Evolutionary conservation across 2,329 filamentous ascomycete genomes (phyloP).

Genomic region (Diaporthe longicolla): DNA sequence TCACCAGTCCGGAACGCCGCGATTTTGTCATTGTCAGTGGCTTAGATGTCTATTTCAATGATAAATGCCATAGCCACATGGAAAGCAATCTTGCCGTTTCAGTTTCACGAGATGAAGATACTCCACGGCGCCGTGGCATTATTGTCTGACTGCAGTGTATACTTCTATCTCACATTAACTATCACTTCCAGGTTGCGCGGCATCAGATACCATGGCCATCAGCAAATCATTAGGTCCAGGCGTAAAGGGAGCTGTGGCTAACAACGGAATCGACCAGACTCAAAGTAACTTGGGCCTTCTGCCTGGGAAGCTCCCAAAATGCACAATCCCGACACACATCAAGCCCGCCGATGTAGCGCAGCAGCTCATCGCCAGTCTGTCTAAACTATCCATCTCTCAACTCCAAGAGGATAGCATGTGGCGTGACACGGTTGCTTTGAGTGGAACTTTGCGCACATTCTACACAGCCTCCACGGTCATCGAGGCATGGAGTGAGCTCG

Average conservation of each 20-base stretch:
- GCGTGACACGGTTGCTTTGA: neutral
- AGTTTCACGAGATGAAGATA: neutral
- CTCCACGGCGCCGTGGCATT: neutral
- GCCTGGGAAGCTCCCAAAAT: neutral
- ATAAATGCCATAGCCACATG: neutral
- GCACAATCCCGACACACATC: neutral
- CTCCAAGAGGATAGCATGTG: neutral
- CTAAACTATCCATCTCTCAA: neutral
- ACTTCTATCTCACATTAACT: neutral
- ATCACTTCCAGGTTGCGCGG: neutral
- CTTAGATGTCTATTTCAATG: neutral
- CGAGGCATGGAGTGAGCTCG: neutral
- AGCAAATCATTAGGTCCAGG: neutral
- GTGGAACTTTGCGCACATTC: neutral
- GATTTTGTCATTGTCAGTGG: neutral
- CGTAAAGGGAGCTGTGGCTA: neutral
- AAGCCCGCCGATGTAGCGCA: neutral
- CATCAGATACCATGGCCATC: neutral
- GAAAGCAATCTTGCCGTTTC: neutral
- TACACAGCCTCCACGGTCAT: neutral
- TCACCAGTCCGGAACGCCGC: neutral
- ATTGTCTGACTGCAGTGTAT: neutral
- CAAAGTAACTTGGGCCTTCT: neutral
- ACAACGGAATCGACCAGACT: constrained; percentile 1
- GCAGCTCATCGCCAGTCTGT: neutral